Evolutionary conservation across 2,329 filamentous ascomycete genomes (phyloP), one percentile per base, ranked within the genome.

Genomic region (Aureobasidium sp.): DNA sequence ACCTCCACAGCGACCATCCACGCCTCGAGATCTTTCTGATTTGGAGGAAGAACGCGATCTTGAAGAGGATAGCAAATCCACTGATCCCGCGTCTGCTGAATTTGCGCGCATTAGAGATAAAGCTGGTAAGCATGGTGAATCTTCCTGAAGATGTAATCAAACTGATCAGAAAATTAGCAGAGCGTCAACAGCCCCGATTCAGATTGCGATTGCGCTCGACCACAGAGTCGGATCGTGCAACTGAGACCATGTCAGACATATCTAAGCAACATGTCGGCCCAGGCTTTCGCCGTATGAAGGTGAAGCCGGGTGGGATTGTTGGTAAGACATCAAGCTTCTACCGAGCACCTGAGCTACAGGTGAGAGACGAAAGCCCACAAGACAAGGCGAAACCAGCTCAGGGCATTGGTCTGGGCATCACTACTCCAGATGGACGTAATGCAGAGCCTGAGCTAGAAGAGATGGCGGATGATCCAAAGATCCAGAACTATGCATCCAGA

Each of bases 401-500:
- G 7, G 17, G 6, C 12, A 21, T 47, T 21, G 42, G 30, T n/a
- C 25, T 37, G 7, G 44, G 30, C 19, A 47, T 37, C 12, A 47
- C 3, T 3, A 7, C 10, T 2, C 14, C 11, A 7, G 42, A 24
- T 6, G 19, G 16, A 7, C 21, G 7, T 17, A 12, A 19, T 12
- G 14, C 5, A 7, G 30, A 37, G n/a, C 27, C 2, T 19, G 21
- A 22, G 10, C 11, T 4, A 6, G 48, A 50, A n/a, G 47, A 51
- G 37, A 41, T 51, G 48, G 17, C 48, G 8, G 48, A 51, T 3
- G 37, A 51, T 24, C 37, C 37, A 12, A 41, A 17, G 27, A 41
- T 51, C 10, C 24, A 32, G 29, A n/a, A 51, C 6, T 51, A 51
- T 27, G 27, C 48, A 27, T 21, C 16, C 34, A 49, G 45, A 4